phyloP scores from a whole-genome alignment of 2,329 filamentous ascomycete species.

The Botryotinia calthae region DNA sequence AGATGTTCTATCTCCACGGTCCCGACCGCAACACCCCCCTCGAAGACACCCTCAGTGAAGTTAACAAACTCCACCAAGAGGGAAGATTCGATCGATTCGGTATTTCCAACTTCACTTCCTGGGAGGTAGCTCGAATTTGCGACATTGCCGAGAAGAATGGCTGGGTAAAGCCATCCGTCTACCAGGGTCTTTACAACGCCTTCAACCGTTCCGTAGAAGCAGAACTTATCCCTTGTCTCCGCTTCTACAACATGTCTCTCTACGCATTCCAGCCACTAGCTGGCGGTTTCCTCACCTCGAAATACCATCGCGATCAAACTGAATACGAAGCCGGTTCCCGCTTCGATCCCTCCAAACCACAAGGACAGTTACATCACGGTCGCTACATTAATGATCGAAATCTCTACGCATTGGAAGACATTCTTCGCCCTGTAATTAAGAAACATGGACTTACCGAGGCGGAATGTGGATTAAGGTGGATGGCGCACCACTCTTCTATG shows the following conservation, averaged over 20 bases:
- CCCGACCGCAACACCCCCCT: slow-evolving; percentile 35
- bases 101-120: slow-evolving; percentile 57
- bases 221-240: slow-evolving; percentile 57
- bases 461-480: slow-evolving; percentile 73
- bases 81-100: slow-evolving; percentile 45
- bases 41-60: slow-evolving; percentile 34
- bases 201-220: slow-evolving; percentile 53
- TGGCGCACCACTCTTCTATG: slow-evolving; percentile 65
- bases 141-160: slow-evolving; percentile 38
- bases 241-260: slow-evolving; percentile 58
- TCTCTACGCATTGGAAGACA: slow-evolving; percentile 59
- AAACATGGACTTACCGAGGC: slow-evolving; percentile 68
- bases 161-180: slow-evolving; percentile 39
- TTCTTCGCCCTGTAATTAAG: slow-evolving; percentile 65
- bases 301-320: slow-evolving; percentile 50
- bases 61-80: slow-evolving; percentile 39
- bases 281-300: slow-evolving; percentile 46
- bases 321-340: slow-evolving; percentile 24
- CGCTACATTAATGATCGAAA: slow-evolving; percentile 62
- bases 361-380: slow-evolving; percentile 50
- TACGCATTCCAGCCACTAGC: slow-evolving; percentile 61
- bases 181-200: slow-evolving; percentile 40
- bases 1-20: slow-evolving; percentile 35
- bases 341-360: slow-evolving; percentile 45
- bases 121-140: slow-evolving; percentile 36